Evolutionary conservation across 2,329 filamentous ascomycete genomes (phyloP), one percentile per base, ranked within the genome.

Genomic region (Hypoxylon sp.): DNA sequence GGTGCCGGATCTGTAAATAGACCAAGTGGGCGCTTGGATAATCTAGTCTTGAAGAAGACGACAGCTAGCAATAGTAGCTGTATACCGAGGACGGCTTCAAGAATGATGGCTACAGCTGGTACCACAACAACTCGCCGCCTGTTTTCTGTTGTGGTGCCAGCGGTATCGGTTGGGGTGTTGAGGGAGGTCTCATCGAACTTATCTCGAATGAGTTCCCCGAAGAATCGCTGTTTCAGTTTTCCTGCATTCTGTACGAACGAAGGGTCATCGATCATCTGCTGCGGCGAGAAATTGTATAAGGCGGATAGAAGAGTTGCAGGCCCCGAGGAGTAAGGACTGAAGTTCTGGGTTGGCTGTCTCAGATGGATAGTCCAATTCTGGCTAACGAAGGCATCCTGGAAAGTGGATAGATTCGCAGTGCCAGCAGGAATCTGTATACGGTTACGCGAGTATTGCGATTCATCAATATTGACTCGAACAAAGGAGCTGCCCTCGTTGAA

Each of bases 121-220:
- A 67, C 65, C 2, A 65, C 66, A 32, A 71, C 62, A 35, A 71
- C 31, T 10, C 69, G 66, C 27, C 66, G 62, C 42, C 31, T 47
- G 17, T 42, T 61, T 19, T 57, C 35, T 13, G 46, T 32, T 1
- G 59, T 53, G 32, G 37, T 42, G 6, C 62, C 62, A 27, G 56
- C 15, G 19, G 47, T 55, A 5, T 17, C 4, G 8, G 13, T 11
- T n/a, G 62, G 56, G 6, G 6, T 39, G 21, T 44, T 6, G 13
- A 10, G 6, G 2, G 57, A 42, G n/a, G 31, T 51, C 2, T 32
- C 6, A 24, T 70, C 69, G 42, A 69, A 71, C 7, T 51, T 50
- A 24, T 64, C 55, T 10, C 55, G 55, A 11, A 66, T 27, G 3
- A 69, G 8, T 13, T 71, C 69, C 2, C 53, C 69, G 19, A 71